Percentiles rank a stretch among this genome's conserved stretches.
phyloP scores from a whole-genome alignment of 148 eudicot species.

The Heliosperma pusillum region DNA sequence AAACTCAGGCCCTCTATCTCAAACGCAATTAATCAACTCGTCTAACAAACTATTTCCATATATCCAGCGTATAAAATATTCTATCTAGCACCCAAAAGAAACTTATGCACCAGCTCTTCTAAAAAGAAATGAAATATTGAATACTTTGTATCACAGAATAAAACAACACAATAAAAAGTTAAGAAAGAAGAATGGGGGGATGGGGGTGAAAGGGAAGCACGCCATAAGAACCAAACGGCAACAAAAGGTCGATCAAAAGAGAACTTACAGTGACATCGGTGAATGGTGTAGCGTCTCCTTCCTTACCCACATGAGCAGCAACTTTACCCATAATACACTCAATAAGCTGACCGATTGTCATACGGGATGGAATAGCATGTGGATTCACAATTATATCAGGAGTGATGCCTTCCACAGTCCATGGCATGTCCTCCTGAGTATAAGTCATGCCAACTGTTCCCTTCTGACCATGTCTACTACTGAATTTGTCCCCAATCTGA shows the following conservation, averaged over 20 bases:
- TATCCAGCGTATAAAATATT: not conserved
- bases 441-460: constrained; percentile 98
- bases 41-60: not conserved
- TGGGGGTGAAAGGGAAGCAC: not conserved
- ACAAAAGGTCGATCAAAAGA: not conserved
- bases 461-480: constrained; percentile 96
- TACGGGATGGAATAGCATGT: constrained; percentile 98
- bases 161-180: not conserved
- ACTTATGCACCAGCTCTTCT: constrained; percentile 2
- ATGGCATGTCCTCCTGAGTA: constrained; percentile 99
- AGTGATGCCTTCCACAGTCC: constrained; percentile 88
- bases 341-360: constrained; percentile 98
- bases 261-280: constrained; percentile 93
- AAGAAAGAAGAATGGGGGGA: no score
- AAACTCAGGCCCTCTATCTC: not conserved
- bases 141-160: not conserved
- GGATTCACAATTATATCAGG: constrained; percentile 98
- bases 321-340: constrained; percentile 99
- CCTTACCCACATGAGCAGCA: constrained; percentile 98
- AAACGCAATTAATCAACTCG: not conserved
- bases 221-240: not conserved
- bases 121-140: not conserved
- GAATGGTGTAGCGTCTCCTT: constrained; percentile 99
- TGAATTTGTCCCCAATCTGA: constrained; percentile 96
- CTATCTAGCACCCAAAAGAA: not conserved